Conservation (phyloP, 1,139 yeast species). For the Pichia sp. region DNA sequence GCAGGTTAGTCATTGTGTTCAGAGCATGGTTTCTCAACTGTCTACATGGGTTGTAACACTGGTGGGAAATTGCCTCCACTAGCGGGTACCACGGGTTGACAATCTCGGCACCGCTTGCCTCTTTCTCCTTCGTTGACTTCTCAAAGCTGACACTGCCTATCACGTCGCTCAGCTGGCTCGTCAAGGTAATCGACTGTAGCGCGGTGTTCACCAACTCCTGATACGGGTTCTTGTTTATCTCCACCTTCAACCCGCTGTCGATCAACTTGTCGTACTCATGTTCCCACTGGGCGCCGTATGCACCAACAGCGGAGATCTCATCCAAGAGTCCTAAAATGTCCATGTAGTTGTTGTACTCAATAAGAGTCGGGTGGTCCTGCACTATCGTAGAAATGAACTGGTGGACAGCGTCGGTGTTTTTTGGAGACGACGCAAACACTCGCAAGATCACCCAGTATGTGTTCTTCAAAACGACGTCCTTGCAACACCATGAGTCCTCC, state of each 20-base stretch:
- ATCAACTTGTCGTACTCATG: constrained; percentile 49
- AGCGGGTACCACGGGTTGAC: constrained; percentile 47
- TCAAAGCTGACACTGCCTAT: constrained; percentile 31
- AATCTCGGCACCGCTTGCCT: constrained; percentile 12
- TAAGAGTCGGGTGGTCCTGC: constrained; percentile 36
- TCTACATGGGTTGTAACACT: constrained; percentile 83
- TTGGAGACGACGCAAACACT: constrained; percentile 52
- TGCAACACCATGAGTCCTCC: constrained; percentile 46
- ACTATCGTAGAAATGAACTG: constrained; percentile 47
- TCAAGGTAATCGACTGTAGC: constrained; percentile 57
- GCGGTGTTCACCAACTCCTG: constrained; percentile 56
- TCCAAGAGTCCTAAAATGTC: constrained; percentile 66
- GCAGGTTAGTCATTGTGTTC: constrained; percentile 46
- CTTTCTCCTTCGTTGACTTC: constrained; percentile 29
- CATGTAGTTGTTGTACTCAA: constrained; percentile 53
- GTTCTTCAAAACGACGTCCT: constrained; percentile 38
- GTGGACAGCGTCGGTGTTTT: constrained; percentile 48
- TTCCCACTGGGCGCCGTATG: constrained; percentile 75
- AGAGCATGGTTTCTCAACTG: constrained; percentile 68
- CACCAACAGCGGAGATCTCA: constrained; percentile 79
- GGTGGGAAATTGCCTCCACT: constrained; percentile 78
- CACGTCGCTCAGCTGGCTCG: constrained; percentile 45
- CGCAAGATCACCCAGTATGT: constrained; percentile 65
- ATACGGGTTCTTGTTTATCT: constrained; percentile 44
- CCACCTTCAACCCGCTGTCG: constrained; percentile 41